Evolutionary conservation across 257 asterid genomes (phyloP).

Genomic region (Cynanchum wilfordii): DNA sequence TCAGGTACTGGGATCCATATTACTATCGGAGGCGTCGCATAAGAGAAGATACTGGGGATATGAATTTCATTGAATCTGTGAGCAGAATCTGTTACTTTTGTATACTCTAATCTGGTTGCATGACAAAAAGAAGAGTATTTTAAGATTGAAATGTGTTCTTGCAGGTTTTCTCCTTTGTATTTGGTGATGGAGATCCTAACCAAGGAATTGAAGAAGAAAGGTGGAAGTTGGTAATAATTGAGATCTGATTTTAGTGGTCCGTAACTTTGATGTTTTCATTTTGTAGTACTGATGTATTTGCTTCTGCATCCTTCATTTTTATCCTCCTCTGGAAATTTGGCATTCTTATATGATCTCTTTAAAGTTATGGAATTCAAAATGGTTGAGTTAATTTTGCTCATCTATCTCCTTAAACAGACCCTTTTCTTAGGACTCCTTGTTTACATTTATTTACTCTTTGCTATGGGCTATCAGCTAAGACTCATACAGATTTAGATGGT

Average conservation of each 20-base stretch:
- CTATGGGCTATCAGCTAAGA: neutral
- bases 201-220: constrained; percentile 99
- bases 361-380: neutral
- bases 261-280: constrained; percentile 44
- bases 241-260: constrained; percentile 86
- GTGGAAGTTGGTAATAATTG: constrained; percentile 99
- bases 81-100: constrained; percentile 21
- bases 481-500: neutral
- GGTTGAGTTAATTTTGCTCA: neutral
- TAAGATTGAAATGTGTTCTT: constrained; percentile 17
- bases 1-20: constrained; percentile 98
- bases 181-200: constrained; percentile 99
- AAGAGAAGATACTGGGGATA: constrained; percentile 52
- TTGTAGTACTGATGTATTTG: constrained; percentile 14
- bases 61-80: constrained; percentile 95
- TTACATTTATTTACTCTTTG: neutral
- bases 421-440: neutral
- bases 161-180: constrained; percentile 94
- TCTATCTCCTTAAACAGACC: neutral
- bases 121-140: neutral
- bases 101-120: neutral
- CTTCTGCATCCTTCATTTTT: constrained; percentile 13
- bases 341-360: neutral
- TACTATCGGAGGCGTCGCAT: constrained; percentile 67
- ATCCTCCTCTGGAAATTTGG: constrained; percentile 13